Percentiles rank a stretch among this genome's conserved stretches.
Evolutionary conservation across 441 rosid species (phyloP).

Genomic region (Jatropha multifida): DNA sequence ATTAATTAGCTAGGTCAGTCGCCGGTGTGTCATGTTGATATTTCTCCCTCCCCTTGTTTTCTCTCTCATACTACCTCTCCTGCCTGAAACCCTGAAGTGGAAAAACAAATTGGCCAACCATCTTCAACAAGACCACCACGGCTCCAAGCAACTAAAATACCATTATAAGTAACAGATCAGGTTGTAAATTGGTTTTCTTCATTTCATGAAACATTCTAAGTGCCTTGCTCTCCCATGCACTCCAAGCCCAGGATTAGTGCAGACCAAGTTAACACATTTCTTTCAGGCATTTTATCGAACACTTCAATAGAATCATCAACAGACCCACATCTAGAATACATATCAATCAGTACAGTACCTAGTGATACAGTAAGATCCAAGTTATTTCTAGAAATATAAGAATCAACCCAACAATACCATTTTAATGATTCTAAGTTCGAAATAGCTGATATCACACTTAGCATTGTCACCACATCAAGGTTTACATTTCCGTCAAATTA

Average conservation of each 20-base stretch:
- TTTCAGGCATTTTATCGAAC: constrained; percentile 56
- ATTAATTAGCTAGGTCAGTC: too few relatives aligned
- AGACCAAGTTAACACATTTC: constrained; percentile 70
- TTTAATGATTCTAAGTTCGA: constrained; percentile 59
- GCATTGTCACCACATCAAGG: constrained; percentile 63
- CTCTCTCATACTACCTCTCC: too few relatives aligned
- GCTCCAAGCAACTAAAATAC: constrained; percentile 74
- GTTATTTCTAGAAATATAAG: constrained; percentile 35
- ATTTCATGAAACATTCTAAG: constrained; percentile 54
- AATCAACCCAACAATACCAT: constrained; percentile 56
- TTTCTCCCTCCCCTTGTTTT: too few relatives aligned
- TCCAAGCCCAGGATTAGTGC: constrained; percentile 74
- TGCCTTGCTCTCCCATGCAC: constrained; percentile 70
- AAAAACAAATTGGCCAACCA: constrained; percentile 43
- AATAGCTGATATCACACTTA: constrained; percentile 63
- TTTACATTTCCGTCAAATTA: constrained; percentile 34
- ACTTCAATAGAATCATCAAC: constrained; percentile 55
- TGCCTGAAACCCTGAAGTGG: too few relatives aligned
- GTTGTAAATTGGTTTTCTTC: constrained; percentile 46
- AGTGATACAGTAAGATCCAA: constrained; percentile 47
- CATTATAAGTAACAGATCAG: constrained; percentile 65
- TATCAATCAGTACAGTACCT: constrained; percentile 60
- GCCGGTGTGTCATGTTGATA: too few relatives aligned
- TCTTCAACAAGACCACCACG: constrained; percentile 67
- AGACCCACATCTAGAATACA: constrained; percentile 80